phyloP scores from a whole-genome alignment of 768 basidiomycete species.

The Hygrocybe punicea region DNA sequence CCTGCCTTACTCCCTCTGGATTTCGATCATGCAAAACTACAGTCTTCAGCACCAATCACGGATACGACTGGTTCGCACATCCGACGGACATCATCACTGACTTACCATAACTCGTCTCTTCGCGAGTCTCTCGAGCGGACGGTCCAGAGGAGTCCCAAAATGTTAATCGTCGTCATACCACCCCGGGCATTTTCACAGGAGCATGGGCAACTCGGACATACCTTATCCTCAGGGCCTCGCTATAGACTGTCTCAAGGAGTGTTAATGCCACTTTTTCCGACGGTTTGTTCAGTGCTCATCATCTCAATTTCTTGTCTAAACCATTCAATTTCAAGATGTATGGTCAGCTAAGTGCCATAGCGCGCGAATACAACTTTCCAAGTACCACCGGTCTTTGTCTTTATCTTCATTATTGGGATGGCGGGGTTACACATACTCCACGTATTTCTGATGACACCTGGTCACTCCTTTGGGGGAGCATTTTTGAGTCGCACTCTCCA shows the following conservation, averaged over 20 bases:
- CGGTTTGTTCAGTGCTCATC: slow-evolving; percentile 39
- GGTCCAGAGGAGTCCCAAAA: slow-evolving; percentile 41
- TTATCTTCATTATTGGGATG: slow-evolving; percentile 65
- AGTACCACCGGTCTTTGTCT: slow-evolving; percentile 73
- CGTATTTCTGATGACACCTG: slow-evolving; percentile 78
- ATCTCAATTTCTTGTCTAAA: slow-evolving; percentile 2
- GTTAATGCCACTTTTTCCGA: slow-evolving; percentile 72
- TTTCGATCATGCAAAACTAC: slow-evolving; percentile 14
- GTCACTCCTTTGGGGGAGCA: slow-evolving; percentile 65
- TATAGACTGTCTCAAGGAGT: slow-evolving; percentile 65
- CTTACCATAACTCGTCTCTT: slow-evolving; percentile 50
- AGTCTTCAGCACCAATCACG: slow-evolving; percentile 19
- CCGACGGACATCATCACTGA: slow-evolving; percentile 48
- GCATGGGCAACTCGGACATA: slow-evolving; percentile 57
- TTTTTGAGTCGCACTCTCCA: slow-evolving; percentile 44
- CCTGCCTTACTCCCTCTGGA: slow-evolving; percentile 3
- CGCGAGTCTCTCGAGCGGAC: slow-evolving; percentile 45
- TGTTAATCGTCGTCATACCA: slow-evolving; percentile 66
- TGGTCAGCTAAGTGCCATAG: slow-evolving; percentile 72
- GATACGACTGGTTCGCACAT: slow-evolving; percentile 37
- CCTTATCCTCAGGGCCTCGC: slow-evolving; percentile 54
- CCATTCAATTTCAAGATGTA: slow-evolving; percentile 51
- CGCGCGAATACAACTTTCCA: slow-evolving; percentile 78
- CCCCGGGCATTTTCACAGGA: slow-evolving; percentile 56
- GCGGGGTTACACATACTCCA: slow-evolving; percentile 55